Percentiles rank a stretch among this genome's conserved stretches.
Conservation (phyloP, 2,329 filamentous ascomycete genomes). For the Calonectria henricotiae region DNA sequence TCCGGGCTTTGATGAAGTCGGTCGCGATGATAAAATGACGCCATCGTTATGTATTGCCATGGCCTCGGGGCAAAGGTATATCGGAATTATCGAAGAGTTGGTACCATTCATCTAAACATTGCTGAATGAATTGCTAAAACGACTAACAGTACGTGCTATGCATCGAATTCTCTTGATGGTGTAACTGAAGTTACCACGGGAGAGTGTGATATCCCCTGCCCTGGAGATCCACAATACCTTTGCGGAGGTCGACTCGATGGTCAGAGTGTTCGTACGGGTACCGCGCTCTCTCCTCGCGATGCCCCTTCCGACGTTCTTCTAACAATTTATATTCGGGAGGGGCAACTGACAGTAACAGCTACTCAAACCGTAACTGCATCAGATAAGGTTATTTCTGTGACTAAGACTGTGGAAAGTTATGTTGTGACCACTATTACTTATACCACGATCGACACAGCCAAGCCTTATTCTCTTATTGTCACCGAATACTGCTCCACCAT, state of each 20-base stretch:
- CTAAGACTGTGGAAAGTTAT: background rate
- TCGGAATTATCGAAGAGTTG: background rate
- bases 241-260: background rate
- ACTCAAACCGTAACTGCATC: background rate
- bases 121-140: background rate
- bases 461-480: background rate
- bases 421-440: constrained; percentile 2
- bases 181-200: background rate
- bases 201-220: background rate
- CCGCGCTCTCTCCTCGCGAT: background rate
- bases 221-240: background rate
- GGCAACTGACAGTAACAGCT: background rate
- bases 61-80: background rate
- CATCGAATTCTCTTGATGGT: background rate
- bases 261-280: background rate
- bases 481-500: constrained; percentile 8
- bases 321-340: background rate
- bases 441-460: constrained; percentile 1
- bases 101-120: background rate
- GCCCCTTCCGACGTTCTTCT: constrained; percentile 2
- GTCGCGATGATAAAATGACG: background rate
- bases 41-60: background rate
- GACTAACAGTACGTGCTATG: background rate
- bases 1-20: background rate
- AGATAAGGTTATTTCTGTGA: background rate